A percentile compares a stretch with the other conserved stretches of the same genome.
Evolutionary conservation across 2,329 filamentous ascomycete genomes (phyloP).

Genomic region (Rhinocladiella similis): DNA sequence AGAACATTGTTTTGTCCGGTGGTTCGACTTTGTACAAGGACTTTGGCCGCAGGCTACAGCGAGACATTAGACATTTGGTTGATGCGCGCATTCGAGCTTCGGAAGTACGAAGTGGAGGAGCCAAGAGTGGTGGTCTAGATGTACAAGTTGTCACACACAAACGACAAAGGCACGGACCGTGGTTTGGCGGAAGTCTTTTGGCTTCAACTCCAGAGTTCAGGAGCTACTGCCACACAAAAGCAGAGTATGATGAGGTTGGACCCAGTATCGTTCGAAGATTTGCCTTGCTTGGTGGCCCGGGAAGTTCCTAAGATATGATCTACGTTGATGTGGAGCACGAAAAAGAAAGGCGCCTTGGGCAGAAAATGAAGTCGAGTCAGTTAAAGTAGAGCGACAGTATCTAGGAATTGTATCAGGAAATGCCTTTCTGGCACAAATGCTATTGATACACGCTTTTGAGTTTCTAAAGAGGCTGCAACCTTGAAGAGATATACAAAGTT

Average conservation of each 20-base stretch:
- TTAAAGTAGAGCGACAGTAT: not conserved
- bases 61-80: conserved; percentile 94
- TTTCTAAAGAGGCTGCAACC: no score
- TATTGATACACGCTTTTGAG: not conserved
- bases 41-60: conserved; percentile 91
- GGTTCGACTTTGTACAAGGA: conserved; percentile 98
- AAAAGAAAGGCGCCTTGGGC: not conserved
- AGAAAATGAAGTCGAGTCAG: conserved; percentile 1
- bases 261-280: conserved; percentile 95
- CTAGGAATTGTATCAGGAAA: no score
- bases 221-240: conserved; percentile 96
- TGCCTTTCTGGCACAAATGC: no score
- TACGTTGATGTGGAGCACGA: conserved; percentile 4
- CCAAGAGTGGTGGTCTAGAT: conserved; percentile 89
- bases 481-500: not conserved
- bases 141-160: conserved; percentile 98
- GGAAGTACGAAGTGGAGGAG: conserved; percentile 86
- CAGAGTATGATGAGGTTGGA: conserved; percentile 89
- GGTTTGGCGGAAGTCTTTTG: conserved; percentile 95
- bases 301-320: conserved; percentile 46
- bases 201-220: conserved; percentile 98
- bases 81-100: conserved; percentile 90
- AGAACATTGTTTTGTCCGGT: conserved; percentile 98
- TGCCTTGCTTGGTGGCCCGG: conserved; percentile 87
- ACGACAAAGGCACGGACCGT: conserved; percentile 93